These are phyloP conservation scores for Candida adriatica DNA, from an alignment of 805 yeast species.

Conservation along the genomic window DNA sequence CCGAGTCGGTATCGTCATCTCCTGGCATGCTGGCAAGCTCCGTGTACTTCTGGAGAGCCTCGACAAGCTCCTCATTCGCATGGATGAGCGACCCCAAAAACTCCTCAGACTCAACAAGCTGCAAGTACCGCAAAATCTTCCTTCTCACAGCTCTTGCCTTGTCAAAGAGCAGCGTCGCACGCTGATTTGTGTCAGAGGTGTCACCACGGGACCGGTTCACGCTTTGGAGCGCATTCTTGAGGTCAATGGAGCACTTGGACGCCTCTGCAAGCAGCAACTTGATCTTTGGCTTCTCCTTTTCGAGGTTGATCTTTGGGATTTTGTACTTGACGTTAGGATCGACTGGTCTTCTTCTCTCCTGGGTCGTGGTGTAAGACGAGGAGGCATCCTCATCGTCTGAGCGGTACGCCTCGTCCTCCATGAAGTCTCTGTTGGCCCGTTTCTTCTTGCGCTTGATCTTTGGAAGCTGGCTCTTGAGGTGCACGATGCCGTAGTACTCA, in stretches of 20 bases:
- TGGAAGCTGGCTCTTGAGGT: conserved; percentile 40
- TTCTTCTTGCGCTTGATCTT: conserved; percentile 20
- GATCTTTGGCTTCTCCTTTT: conserved; percentile 68
- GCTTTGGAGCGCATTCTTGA: conserved; percentile 50
- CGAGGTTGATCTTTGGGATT: conserved; percentile 64
- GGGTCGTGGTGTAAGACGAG: conserved; percentile 5
- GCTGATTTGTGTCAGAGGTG: conserved; percentile 56
- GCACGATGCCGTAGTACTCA: conserved; percentile 42
- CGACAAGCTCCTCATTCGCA: conserved; percentile 87
- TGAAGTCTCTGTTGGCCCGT: conserved; percentile 26
- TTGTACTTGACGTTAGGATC: conserved; percentile 43
- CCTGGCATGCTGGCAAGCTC: conserved; percentile 39
- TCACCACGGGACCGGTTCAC: conserved; percentile 35
- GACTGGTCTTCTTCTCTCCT: conserved; percentile 1
- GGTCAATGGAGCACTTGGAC: conserved; percentile 62
- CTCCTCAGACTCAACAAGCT: conserved; percentile 78
- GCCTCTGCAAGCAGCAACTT: conserved; percentile 65
- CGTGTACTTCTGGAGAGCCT: conserved; percentile 64
- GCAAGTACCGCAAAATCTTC: conserved; percentile 73
- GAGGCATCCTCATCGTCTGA: conserved; percentile 22
- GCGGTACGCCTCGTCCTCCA: conserved; percentile 47
- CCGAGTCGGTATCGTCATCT: conserved; percentile 34
- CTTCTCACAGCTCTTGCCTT: conserved; percentile 71
- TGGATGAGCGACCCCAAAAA: conserved; percentile 79
- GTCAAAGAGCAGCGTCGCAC: conserved; percentile 61